These are phyloP conservation scores for Coemansia sp. DNA, from an alignment of 192 early-diverging fungal species.

Conservation along the genomic window DNA sequence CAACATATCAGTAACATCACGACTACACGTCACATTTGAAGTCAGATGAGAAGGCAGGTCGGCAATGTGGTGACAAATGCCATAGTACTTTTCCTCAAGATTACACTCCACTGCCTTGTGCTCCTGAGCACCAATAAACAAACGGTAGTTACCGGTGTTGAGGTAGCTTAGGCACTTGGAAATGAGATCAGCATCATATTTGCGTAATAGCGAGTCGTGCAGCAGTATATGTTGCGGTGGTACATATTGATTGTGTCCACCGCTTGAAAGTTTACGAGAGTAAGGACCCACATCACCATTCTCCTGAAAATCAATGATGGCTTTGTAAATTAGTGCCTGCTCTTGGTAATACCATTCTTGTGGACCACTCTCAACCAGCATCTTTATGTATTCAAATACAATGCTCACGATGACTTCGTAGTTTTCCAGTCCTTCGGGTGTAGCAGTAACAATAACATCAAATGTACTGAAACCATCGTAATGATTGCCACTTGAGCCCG, in stretches of 20 bases:
- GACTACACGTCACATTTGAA: neutral
- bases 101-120: slow-evolving; percentile 23
- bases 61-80: slow-evolving; percentile 67
- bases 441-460: slow-evolving; percentile 6
- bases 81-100: slow-evolving; percentile 71
- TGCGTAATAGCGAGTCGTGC: slow-evolving; percentile 62
- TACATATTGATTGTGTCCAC: slow-evolving; percentile 60
- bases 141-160: slow-evolving; percentile 57
- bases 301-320: slow-evolving; percentile 63
- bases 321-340: slow-evolving; percentile 32
- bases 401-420: slow-evolving; percentile 14
- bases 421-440: slow-evolving; percentile 17
- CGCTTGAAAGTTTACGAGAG: neutral
- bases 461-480: slow-evolving; percentile 15
- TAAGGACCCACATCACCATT: slow-evolving; percentile 56
- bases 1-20: neutral
- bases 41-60: neutral
- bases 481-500: slow-evolving; percentile 18
- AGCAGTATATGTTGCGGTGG: slow-evolving; percentile 62
- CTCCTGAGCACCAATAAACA: slow-evolving; percentile 42
- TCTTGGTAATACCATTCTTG: slow-evolving; percentile 34
- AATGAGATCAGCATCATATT: slow-evolving; percentile 62
- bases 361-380: neutral
- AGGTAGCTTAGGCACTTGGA: slow-evolving; percentile 59
- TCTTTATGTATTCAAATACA: slow-evolving; percentile 30